Base-by-base conservation (phyloP, 2,329 filamentous ascomycete genomes). In the Cladosporium phlei region DNA sequence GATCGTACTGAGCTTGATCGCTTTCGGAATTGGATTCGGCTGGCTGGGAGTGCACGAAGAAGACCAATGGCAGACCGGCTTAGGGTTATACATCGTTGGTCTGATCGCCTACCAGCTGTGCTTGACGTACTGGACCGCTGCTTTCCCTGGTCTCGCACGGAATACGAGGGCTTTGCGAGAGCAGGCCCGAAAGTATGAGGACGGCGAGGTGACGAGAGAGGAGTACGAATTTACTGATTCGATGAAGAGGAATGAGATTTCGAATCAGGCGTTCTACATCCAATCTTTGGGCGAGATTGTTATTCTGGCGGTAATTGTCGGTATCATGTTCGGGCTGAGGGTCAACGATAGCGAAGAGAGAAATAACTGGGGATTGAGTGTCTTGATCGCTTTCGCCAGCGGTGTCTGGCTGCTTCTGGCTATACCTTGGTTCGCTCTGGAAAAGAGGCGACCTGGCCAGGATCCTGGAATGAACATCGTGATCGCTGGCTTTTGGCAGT, bases 101-200 rank as follows among this genome's bases (percentile, higher is more conserved):
- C 61, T 85, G 32, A 80, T 86, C 52, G 75, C 76, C 1, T 85
- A 85, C 55, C 81, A 85, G 62, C 76, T 82, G 2, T 82, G 79
- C 0, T 67, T 85, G 38, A 85, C 82, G 0, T 85, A 84, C 60
- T 85, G 81, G 79, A 83, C 80, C 0, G 80, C 82, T 0, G 80
- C 82, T 0, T 81, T 81, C 48, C 77, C 78, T 3, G 71, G 76
- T 0, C 64, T 82, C 6, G 76, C 78, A 4, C 63, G 77, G 5
- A 79, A 80, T 53, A 77, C 75, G 1, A 56, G 61, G 1, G 67
- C 74, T 19, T 65, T 80, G 57, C 67, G 77, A 20, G 61, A 65
- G 2, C 72, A 72, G 44, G 76, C 77, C 4, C 66, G 70, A 25
- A 66, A 70, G n/a, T 76, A 71, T 42, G 69, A 68, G 17, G 64